Base-by-base conservation (phyloP, 805 yeast species). In the Kuraishia molischiana region DNA sequence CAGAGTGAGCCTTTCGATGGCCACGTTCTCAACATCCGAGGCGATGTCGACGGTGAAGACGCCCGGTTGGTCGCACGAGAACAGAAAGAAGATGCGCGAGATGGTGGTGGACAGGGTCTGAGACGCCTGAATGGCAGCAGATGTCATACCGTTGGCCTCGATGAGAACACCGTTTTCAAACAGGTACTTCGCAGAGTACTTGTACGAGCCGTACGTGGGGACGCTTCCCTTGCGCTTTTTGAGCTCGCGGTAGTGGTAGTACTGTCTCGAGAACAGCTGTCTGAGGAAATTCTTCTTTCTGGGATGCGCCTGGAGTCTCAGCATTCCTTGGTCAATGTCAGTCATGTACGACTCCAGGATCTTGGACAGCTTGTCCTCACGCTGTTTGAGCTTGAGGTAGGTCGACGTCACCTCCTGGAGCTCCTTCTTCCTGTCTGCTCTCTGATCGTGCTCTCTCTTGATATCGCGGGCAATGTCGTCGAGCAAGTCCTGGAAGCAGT, bases 381-480 rank as follows among this genome's bases (percentile, higher is more conserved):
- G 69, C 26, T 64, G 66, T 15, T 54, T 52, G 40, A 74, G 51
- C 42, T 69, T 72, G 5, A 58, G 50, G 34, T 65, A 50, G 0
- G 77, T 67, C 10, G 59, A 63, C 20, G 56, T 43, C 9, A 74
- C 67, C 8, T 66, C 56, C 11, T 50, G 55, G 26, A 67, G 49
- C 43, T 72, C 74, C 14, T 58, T 51, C 19, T 61, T 61, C 9
- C 76, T 50, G 29, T 58, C 54, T 28, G 54, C 52, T 42, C 74
- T 56, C 43, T 67, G 73, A 9, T 60, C 52, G 44, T 64, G 68
- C 46, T 69, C 67, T 37, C 57, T 53, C 46, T 59, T 64, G 44
- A 92, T 85, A 44, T 90, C 97, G 38, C 69, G 60, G 0, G 96
- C 95, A 43, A 92, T 79, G 44, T 84, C 85, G 50, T 87, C 86